Percentiles rank a stretch among this genome's conserved stretches.
Conservation (phyloP, 2,329 filamentous ascomycete genomes). For the Paraphaeosphaeria minitans region DNA sequence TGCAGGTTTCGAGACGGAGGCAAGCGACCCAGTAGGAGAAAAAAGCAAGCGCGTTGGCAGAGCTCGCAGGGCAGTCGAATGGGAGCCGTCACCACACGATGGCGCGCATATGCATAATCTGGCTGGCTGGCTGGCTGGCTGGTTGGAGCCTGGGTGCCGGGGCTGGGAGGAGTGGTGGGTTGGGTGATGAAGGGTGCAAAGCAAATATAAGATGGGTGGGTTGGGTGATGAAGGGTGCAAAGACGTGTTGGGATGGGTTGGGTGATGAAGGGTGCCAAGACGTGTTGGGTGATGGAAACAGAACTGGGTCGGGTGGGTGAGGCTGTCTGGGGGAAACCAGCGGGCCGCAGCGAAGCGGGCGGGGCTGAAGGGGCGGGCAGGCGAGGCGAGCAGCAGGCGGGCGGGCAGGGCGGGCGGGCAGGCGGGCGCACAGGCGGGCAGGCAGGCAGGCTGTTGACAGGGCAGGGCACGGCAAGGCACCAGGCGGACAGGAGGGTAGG, state of each 20-base stretch:
- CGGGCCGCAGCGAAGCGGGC: not conserved
- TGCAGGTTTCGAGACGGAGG: not conserved
- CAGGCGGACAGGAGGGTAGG: no score
- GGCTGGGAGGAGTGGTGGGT: not conserved
- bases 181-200: no score
- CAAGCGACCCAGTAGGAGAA: conserved; percentile 34
- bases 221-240: no score
- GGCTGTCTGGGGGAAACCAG: not conserved
- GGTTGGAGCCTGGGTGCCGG: not conserved
- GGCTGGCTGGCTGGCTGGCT: conserved; percentile 5
- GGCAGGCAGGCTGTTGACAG: no score
- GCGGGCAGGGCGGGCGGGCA: no score
- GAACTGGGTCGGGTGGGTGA: not conserved
- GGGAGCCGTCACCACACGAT: conserved; percentile 22
- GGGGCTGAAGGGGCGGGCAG: not conserved
- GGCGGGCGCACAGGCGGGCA: no score
- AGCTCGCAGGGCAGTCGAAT: conserved; percentile 37
- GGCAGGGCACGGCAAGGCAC: no score
- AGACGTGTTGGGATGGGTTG: no score
- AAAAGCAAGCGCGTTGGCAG: conserved; percentile 22
- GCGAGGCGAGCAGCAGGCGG: no score
- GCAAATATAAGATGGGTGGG: no score
- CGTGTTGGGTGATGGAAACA: no score
- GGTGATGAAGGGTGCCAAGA: no score
- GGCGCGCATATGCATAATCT: conserved; percentile 21